phyloP scores from a whole-genome alignment of 73 alveolate genomes.

The Paramecium biaurelia region DNA sequence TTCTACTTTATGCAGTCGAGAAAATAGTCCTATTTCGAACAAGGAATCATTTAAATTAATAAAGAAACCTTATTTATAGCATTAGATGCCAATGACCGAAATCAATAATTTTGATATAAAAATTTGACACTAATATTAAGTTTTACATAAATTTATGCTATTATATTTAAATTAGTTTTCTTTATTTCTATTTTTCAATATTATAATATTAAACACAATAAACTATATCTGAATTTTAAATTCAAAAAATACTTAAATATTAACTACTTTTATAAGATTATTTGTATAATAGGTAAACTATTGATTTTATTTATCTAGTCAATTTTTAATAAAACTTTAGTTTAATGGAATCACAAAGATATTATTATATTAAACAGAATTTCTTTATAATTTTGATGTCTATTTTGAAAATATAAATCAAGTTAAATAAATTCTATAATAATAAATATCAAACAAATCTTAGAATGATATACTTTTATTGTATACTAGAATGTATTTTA shows the following conservation, averaged over 20 bases:
- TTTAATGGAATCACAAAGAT: too few relatives aligned
- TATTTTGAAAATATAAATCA: too few relatives aligned
- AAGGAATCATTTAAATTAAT: constrained; percentile 15
- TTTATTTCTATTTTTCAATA: neutral
- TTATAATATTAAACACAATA: neutral
- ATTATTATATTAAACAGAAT: too few relatives aligned
- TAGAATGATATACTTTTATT: too few relatives aligned
- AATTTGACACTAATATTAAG: neutral
- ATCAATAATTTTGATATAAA: constrained; percentile 25
- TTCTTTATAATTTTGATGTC: too few relatives aligned
- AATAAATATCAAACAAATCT: too few relatives aligned
- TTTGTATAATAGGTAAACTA: neutral
- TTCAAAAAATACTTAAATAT: neutral
- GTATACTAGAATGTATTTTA: neutral
- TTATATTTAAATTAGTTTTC: neutral
- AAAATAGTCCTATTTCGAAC: constrained; percentile 27
- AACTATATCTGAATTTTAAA: neutral
- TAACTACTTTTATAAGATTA: neutral
- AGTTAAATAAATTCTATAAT: too few relatives aligned
- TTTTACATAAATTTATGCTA: neutral
- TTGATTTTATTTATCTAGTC: too few relatives aligned
- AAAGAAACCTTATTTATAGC: neutral
- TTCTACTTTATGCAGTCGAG: constrained; percentile 36
- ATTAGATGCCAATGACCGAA: neutral
- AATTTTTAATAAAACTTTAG: too few relatives aligned